These are phyloP conservation scores for Colletotrichum scovillei DNA, from an alignment of 2,329 filamentous ascomycete species.

Conservation along the genomic window DNA sequence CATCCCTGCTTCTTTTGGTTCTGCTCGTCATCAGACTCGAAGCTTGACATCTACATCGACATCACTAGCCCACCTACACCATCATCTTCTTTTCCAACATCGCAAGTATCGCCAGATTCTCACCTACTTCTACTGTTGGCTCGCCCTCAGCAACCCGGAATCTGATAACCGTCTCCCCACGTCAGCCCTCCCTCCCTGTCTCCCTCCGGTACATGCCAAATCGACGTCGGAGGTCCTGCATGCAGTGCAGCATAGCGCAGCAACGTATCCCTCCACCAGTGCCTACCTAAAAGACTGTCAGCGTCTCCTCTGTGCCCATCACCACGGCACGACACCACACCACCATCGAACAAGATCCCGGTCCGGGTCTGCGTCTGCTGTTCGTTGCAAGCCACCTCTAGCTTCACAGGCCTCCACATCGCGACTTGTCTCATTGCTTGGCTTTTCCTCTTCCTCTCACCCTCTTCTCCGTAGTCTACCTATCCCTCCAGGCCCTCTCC, in stretches of 20 bases:
- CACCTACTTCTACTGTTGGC: neutral
- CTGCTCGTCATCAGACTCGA: neutral
- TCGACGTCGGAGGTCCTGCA: conserved; percentile 26
- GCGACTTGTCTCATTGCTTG: conserved; percentile 23
- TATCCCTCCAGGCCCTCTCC: neutral
- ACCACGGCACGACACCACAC: conserved; percentile 20
- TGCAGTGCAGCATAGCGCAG: conserved; percentile 18
- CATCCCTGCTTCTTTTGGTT: neutral
- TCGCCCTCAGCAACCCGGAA: conserved; percentile 5
- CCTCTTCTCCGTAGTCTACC: neutral
- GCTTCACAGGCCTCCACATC: conserved; percentile 20
- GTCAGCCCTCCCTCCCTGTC: neutral
- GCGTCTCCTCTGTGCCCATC: conserved; percentile 22
- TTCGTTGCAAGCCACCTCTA: conserved; percentile 15
- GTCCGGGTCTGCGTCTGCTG: conserved; percentile 23
- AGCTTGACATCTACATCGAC: neutral
- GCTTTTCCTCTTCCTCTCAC: conserved; percentile 6
- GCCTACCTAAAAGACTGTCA: conserved; percentile 17
- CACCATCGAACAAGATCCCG: conserved; percentile 31
- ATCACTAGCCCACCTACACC: neutral
- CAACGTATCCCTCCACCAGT: conserved; percentile 11
- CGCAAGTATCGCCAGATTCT: neutral
- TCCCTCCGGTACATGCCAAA: conserved; percentile 1
- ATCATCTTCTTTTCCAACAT: neutral
- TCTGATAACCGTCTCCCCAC: conserved; percentile 17